Conservation (phyloP, 805 yeast genomes). For the Metschnikowia reukaufii region DNA sequence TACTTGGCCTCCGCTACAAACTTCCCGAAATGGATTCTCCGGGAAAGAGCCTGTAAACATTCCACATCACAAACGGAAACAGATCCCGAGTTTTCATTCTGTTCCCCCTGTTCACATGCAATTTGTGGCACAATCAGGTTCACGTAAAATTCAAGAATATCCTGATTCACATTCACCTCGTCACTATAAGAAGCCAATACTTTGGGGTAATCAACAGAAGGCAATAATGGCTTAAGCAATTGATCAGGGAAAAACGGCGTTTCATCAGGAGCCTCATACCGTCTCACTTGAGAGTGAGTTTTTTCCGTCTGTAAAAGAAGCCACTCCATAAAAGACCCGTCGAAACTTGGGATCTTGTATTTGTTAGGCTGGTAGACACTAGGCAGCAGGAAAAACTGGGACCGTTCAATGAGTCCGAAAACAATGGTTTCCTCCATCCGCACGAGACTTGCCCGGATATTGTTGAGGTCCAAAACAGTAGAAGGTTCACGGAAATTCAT, state of each 20-base stretch:
- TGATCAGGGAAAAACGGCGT: conserved; percentile 79
- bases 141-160: conserved; percentile 68
- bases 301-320: conserved; percentile 71
- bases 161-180: conserved; percentile 72
- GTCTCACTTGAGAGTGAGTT: conserved; percentile 66
- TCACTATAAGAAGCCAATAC: conserved; percentile 72
- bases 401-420: conserved; percentile 88
- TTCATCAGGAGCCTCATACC: conserved; percentile 95
- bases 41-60: conserved; percentile 79
- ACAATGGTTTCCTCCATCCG: conserved; percentile 97
- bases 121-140: conserved; percentile 73
- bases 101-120: conserved; percentile 67
- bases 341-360: conserved; percentile 61
- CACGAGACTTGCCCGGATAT: conserved; percentile 80
- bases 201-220: conserved; percentile 75
- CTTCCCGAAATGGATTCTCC: conserved; percentile 95
- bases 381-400: conserved; percentile 77
- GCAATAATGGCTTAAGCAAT: conserved; percentile 70
- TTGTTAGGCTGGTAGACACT: conserved; percentile 66
- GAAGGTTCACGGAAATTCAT: conserved; percentile 85
- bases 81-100: conserved; percentile 83
- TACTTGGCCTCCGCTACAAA: conserved; percentile 97
- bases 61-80: conserved; percentile 84
- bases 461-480: conserved; percentile 73
- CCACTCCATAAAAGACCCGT: conserved; percentile 89